Evolutionary conservation across 2,329 filamentous ascomycete species (phyloP).

Genomic region (Diplodia seriata): DNA sequence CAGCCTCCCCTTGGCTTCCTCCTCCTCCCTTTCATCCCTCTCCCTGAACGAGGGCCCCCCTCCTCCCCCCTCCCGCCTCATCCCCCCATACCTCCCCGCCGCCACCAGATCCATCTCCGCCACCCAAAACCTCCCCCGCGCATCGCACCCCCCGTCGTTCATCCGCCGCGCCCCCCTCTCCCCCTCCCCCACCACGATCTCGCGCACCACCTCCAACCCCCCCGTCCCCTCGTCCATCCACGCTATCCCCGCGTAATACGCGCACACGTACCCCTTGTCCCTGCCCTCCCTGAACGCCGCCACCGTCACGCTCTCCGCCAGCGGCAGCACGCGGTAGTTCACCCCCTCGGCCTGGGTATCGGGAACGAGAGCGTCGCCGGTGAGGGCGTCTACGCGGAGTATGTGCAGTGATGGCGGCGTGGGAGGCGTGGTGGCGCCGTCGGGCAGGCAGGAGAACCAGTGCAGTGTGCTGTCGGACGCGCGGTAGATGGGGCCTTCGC

Average conservation of each 20-base stretch:
- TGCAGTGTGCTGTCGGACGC: constrained; percentile 1
- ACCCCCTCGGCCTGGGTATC: no score
- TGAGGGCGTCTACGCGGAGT: not conserved
- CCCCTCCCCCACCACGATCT: no score
- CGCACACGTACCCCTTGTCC: not conserved
- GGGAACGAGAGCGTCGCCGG: not conserved
- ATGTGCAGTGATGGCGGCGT: not conserved
- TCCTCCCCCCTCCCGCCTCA: not conserved
- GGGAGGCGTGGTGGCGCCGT: not conserved
- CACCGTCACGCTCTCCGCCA: not conserved
- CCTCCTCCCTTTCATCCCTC: not conserved
- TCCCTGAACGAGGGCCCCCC: not conserved
- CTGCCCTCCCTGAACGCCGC: not conserved
- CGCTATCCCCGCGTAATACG: not conserved
- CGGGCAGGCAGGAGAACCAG: not conserved
- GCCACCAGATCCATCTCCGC: not conserved
- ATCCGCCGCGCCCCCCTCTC: not conserved
- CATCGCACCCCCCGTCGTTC: not conserved
- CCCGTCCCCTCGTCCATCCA: not conserved
- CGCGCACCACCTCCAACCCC: not conserved
- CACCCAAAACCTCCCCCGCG: constrained; percentile 1
- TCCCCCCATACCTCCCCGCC: not conserved
- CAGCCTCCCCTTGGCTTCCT: constrained; percentile 5
- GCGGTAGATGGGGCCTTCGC: constrained; percentile 12
- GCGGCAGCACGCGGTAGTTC: not conserved